These are phyloP conservation scores for Suillus americanus DNA, from an alignment of 768 basidiomycete genomes.

Conservation along the genomic window DNA sequence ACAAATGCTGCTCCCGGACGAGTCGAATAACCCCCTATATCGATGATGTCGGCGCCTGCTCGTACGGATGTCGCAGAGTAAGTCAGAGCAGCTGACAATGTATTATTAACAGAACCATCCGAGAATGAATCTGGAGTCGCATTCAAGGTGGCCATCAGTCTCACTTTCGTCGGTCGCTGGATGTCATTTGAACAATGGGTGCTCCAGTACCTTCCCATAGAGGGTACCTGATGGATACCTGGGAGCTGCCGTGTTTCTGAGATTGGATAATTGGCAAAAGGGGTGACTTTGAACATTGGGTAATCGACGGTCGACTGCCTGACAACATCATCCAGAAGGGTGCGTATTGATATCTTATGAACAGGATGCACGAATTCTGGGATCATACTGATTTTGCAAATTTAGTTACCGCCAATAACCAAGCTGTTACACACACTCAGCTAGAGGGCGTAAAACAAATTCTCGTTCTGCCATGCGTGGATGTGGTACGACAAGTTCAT, in stretches of 20 bases:
- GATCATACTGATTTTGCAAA: conserved; percentile 60
- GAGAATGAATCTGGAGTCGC: conserved; percentile 96
- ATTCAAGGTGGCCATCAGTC: conserved; percentile 92
- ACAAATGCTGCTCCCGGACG: conserved; percentile 77
- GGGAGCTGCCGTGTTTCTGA: conserved; percentile 11
- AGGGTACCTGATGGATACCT: conserved; percentile 15
- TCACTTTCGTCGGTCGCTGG: conserved; percentile 42
- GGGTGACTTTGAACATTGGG: conserved; percentile 71
- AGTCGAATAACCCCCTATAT: conserved; percentile 94
- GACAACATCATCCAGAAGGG: conserved; percentile 44
- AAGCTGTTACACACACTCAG: conserved; percentile 60
- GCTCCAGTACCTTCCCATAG: conserved; percentile 24
- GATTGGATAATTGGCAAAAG: conserved; percentile 62
- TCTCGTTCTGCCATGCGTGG: conserved; percentile 79
- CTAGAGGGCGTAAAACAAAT: conserved; percentile 86
- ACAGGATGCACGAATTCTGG: conserved; percentile 71
- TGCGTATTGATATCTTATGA: conserved; percentile 43
- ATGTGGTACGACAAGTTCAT: conserved; percentile 85
- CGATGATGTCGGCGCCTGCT: conserved; percentile 74
- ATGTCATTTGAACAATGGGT: conserved; percentile 19
- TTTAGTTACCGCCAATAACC: conserved; percentile 1
- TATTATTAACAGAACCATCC: conserved; percentile 67
- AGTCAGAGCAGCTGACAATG: conserved; percentile 49
- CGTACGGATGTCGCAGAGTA: conserved; percentile 50
- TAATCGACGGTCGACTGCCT: conserved; percentile 31